A percentile compares a stretch with the other conserved stretches of the same genome.
phyloP scores from a whole-genome alignment of 495 filamentous ascomycete genomes.

The Lophium mytilinum region DNA sequence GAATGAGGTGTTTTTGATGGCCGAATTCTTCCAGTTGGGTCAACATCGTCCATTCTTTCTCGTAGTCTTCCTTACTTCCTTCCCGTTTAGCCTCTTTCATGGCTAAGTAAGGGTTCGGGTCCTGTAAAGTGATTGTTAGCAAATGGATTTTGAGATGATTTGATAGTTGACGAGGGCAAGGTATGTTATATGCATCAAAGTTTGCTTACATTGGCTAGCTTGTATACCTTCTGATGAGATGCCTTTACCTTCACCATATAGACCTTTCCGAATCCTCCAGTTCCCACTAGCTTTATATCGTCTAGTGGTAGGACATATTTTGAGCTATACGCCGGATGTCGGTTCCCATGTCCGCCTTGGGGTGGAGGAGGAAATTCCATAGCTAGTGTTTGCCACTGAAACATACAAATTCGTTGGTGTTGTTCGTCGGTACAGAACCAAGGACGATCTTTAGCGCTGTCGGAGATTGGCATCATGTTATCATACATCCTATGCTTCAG shows the following conservation, averaged over 20 bases:
- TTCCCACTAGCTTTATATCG: background rate
- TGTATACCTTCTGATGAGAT: background rate
- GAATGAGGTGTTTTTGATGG: background rate
- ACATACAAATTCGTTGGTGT: background rate
- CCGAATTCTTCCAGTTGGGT: background rate
- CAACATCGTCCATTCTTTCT: background rate
- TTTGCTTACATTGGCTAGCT: background rate
- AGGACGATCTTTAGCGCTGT: background rate
- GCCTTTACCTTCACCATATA: background rate
- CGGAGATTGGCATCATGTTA: background rate
- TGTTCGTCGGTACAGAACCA: background rate
- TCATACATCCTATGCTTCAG: background rate
- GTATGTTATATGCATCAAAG: background rate
- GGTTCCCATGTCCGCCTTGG: background rate
- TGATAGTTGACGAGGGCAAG: no score
- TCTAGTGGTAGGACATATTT: background rate
- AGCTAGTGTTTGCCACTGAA: background rate
- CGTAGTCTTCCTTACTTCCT: background rate
- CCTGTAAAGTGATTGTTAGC: background rate
- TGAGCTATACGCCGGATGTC: background rate
- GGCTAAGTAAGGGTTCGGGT: background rate
- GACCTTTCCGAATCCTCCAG: background rate
- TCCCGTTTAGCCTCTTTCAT: background rate
- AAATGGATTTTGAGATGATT: no score
- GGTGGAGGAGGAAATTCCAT: background rate